Conservation (phyloP, 1,284 basidiomycete species). For the Phellinidium pouzarii region DNA sequence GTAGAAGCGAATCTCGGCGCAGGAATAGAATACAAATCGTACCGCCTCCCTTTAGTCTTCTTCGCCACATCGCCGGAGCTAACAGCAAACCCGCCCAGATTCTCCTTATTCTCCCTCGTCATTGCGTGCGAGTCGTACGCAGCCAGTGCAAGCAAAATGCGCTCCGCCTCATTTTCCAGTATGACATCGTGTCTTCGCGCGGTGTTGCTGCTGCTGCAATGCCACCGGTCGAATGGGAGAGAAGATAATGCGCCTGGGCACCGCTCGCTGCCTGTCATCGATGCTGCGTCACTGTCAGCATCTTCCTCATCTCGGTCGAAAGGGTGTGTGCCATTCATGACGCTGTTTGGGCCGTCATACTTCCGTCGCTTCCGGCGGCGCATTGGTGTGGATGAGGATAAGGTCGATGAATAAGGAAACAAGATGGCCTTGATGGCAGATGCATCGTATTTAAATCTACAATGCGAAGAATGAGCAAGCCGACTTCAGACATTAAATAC, state of each 20-base stretch:
- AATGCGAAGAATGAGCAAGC: neutral
- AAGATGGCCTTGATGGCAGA: conserved; percentile 37
- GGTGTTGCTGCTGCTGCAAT: neutral
- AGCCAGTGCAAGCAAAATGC: conserved; percentile 2
- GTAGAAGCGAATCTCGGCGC: neutral
- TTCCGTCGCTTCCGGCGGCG: conserved; percentile 13
- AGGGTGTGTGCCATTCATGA: neutral
- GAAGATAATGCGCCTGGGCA: neutral
- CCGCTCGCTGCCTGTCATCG: neutral
- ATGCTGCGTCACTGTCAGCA: neutral
- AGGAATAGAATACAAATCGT: conserved; percentile 4
- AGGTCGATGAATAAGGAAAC: conserved; percentile 30
- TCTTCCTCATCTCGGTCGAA: neutral
- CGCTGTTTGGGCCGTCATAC: neutral
- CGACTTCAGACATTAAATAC: conserved; percentile 7
- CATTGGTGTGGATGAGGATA: neutral
- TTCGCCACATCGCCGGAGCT: neutral
- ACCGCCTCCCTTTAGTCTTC: conserved; percentile 3
- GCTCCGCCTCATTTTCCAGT: conserved; percentile 12
- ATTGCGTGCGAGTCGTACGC: neutral
- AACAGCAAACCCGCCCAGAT: neutral
- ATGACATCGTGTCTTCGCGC: neutral
- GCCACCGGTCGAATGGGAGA: neutral
- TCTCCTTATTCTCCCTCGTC: conserved; percentile 14
- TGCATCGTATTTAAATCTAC: conserved; percentile 57